These are phyloP conservation scores for Geosmithia putterillii DNA, from an alignment of 2,329 filamentous ascomycete species.

Conservation along the genomic window DNA sequence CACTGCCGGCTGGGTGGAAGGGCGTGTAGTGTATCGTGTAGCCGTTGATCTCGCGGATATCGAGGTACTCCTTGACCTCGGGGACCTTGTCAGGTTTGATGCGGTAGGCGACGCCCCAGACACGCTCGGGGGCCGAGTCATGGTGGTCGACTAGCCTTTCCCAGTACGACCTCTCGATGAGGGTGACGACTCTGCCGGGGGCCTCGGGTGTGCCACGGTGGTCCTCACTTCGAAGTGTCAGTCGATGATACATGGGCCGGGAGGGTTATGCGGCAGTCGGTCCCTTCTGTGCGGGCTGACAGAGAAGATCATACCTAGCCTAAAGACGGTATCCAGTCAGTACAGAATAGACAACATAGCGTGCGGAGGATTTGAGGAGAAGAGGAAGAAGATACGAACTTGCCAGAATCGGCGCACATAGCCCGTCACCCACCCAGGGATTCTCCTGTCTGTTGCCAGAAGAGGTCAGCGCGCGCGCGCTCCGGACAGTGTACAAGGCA, in stretches of 20 bases:
- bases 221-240: conserved; percentile 55
- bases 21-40: conserved; percentile 88
- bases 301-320: conserved; percentile 17
- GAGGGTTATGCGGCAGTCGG: too few relatives aligned
- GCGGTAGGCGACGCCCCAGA: conserved; percentile 92
- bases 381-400: conserved; percentile 40
- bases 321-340: conserved; percentile 3
- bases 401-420: conserved; percentile 98
- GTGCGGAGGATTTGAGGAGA: background rate
- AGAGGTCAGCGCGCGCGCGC: background rate
- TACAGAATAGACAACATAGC: conserved; percentile 4
- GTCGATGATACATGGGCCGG: too few relatives aligned
- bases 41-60: conserved; percentile 94
- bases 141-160: conserved; percentile 60
- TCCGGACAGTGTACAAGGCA: too few relatives aligned
- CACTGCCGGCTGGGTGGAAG: conserved; percentile 43
- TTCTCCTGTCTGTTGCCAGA: conserved; percentile 52
- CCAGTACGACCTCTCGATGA: conserved; percentile 81
- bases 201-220: conserved; percentile 82
- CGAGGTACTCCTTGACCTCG: conserved; percentile 80
- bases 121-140: conserved; percentile 46
- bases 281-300: too few relatives aligned
- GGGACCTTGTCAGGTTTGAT: conserved; percentile 60
- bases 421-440: conserved; percentile 83
- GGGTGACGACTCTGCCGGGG: conserved; percentile 84